phyloP scores from a whole-genome alignment of 805 yeast species.

The Middelhovenomyces tepae region DNA sequence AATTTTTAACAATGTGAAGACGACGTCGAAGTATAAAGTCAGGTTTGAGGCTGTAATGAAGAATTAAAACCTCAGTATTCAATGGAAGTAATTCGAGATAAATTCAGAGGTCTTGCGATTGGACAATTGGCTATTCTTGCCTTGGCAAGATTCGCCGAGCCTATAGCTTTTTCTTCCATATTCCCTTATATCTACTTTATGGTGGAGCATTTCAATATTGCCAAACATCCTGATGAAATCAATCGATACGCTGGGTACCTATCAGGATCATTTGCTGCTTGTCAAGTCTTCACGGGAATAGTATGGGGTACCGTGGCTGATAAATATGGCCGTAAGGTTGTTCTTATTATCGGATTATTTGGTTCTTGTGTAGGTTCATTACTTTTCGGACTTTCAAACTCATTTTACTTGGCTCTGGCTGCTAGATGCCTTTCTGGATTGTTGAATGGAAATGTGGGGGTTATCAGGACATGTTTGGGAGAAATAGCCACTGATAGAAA shows the following conservation, averaged over 20 bases:
- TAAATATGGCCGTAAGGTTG: slow-evolving; percentile 44
- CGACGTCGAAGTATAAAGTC: too few relatives aligned
- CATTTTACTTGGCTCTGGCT: slow-evolving; percentile 41
- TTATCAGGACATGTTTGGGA: slow-evolving; percentile 51
- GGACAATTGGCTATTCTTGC: slow-evolving; percentile 36
- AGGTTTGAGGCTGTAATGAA: too few relatives aligned
- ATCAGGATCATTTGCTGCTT: slow-evolving; percentile 48
- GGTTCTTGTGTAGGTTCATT: slow-evolving; percentile 41
- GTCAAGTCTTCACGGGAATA: slow-evolving; percentile 45
- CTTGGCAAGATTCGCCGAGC: slow-evolving; percentile 45
- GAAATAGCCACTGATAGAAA: slow-evolving; percentile 45
- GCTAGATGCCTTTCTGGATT: slow-evolving; percentile 46
- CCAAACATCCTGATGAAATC: slow-evolving; percentile 42
- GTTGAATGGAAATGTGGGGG: slow-evolving; percentile 54
- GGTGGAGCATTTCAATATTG: slow-evolving; percentile 47
- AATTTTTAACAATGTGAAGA: too few relatives aligned
- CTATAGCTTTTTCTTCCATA: slow-evolving; percentile 50
- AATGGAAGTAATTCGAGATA: too few relatives aligned
- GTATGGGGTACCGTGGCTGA: slow-evolving; percentile 52
- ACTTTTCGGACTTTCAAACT: slow-evolving; percentile 43
- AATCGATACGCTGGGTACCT: slow-evolving; percentile 52
- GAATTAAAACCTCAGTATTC: too few relatives aligned
- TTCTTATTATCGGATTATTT: slow-evolving; percentile 40
- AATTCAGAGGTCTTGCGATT: slow-evolving; percentile 48
- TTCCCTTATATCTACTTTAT: slow-evolving; percentile 54